Base-by-base conservation (phyloP, 352 stramenopile species). In the Phytopythium ostracodes region DNA sequence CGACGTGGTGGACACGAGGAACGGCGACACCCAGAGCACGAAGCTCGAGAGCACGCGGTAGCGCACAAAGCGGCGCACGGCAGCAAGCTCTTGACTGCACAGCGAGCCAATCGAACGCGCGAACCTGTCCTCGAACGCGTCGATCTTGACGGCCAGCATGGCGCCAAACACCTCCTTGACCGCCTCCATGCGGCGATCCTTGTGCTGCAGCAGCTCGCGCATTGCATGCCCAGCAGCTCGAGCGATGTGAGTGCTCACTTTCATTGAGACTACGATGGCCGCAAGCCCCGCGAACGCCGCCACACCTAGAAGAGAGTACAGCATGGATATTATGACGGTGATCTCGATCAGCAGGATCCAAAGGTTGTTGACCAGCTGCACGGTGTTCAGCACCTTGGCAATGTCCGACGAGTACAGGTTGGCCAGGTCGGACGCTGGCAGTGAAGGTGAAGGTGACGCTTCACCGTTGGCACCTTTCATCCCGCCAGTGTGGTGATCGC, bases 121-220 rank as follows among this genome's bases (percentile, higher is more conserved):
- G 68, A 97, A 96, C 20, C 85, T 80, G 31, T 60, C 43, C 63
- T 98, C 93, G 86, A 88, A 97, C 1, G 82, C 84, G 63, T 98
- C 97, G 0, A 99, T 65, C 68, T 99, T 99, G 63, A 99, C 91
- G 52, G 98, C 84, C 69, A 98, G 93, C 56, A 98, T 98, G 20
- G 90, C 82, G 27, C 78, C 75, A 25, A 98, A 79, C 2, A 96
- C 81, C 69, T 99, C 96, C 64, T 92, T 97, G 47, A 97, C 92
- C 0, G 92, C 44, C 62, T 96, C 91, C 46, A 98, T 82, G 17
- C 96, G 84, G 27, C 73, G 62, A 67, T 99, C 96, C 40, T 96
- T 96, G 42, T 76, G 60, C 49, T 70, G 70, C 76, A 98, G 96
- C 2, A 98, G 59, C 14, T 71, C 63, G 17, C 88, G 78, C 62